Evolutionary conservation across 164 flowering plant genomes (phyloP), one percentile per base, ranked within the genome.

Genomic region (Magnolia changhungtana): DNA sequence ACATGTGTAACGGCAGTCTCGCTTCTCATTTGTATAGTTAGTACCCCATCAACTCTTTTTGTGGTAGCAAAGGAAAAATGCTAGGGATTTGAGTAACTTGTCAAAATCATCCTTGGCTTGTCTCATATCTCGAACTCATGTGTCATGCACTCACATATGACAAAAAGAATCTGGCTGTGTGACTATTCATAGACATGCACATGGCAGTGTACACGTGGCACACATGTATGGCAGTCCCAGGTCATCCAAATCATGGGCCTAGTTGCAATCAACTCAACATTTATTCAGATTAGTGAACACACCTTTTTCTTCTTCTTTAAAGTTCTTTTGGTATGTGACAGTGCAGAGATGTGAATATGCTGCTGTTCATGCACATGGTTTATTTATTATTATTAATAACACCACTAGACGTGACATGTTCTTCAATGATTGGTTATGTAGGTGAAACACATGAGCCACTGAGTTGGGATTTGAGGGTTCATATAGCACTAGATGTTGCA

Each of bases 1-100:
- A 87, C 79, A 94, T 96, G 99, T 91, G 87, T 65, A 90, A 90
- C 76, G 98, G 99, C 76, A 92, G 97, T 79, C 90, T 96, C 78
- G 94, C 97, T 76, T 96, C 97, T 84, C 99, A 92, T 85, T 85
- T 96, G 76, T 92, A 94, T 77, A 76, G 98, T 96, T 89, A 91
- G 98, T 73, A 61, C 64, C 59, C 61, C 61, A 55, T 55, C 11
- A 1, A 55, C 61, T 55, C 55, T 24, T 24, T 9, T 63, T 55
- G 61, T 55, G 61, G 13, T 55, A 8, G 13, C 18, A 11, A 37
- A 37, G 45, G 45, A 37, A 55, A 10, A 10, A 55, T 55, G 4
- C 61, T 10, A 55, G 13, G 18, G 18, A 55, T 55, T 55, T 55
- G 61, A 7, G 18, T 8, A 16, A 11, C 13, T 55, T 55, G 18